These are phyloP conservation scores for Cladosporium sp. DNA, from an alignment of 2,329 filamentous ascomycete genomes.

Conservation along the genomic window DNA sequence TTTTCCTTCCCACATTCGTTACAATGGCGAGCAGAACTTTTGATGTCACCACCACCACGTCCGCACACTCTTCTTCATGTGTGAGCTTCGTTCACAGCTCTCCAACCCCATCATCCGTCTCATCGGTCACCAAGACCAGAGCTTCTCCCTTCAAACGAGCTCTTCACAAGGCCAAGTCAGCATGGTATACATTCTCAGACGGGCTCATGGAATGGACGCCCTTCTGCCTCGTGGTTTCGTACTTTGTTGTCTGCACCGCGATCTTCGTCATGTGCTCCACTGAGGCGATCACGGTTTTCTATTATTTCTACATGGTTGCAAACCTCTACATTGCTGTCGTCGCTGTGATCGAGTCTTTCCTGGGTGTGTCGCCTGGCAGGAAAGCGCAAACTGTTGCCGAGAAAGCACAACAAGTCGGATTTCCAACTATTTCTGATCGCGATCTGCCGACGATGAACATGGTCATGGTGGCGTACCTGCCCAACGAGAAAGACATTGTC, in stretches of 20 bases:
- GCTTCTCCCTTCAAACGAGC: neutral
- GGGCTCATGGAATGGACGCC: slow-evolving; percentile 36
- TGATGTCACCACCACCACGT: neutral
- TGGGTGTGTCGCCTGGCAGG: slow-evolving; percentile 34
- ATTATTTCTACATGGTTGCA: slow-evolving; percentile 36
- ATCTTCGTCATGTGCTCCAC: slow-evolving; percentile 33
- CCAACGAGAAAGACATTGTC: slow-evolving; percentile 54
- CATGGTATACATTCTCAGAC: slow-evolving; percentile 29
- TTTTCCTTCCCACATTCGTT: neutral
- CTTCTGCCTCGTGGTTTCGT: slow-evolving; percentile 31
- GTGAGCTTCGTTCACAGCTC: neutral
- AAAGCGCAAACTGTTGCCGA: slow-evolving; percentile 31
- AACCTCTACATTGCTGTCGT: slow-evolving; percentile 35
- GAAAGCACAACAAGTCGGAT: slow-evolving; percentile 30
- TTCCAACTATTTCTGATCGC: slow-evolving; percentile 24
- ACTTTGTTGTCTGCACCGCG: slow-evolving; percentile 34
- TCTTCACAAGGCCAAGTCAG: slow-evolving; percentile 17
- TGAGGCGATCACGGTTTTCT: slow-evolving; percentile 33
- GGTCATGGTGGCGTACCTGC: slow-evolving; percentile 53
- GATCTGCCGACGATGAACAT: slow-evolving; percentile 48
- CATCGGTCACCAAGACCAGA: neutral
- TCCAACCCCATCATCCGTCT: neutral
- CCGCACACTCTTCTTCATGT: neutral
- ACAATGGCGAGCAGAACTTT: neutral
- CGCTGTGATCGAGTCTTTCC: slow-evolving; percentile 34